Percentiles rank a stretch among this genome's conserved stretches.
Conservation (phyloP, 2,329 filamentous ascomycete genomes). For the Keithomyces neogunnii region DNA sequence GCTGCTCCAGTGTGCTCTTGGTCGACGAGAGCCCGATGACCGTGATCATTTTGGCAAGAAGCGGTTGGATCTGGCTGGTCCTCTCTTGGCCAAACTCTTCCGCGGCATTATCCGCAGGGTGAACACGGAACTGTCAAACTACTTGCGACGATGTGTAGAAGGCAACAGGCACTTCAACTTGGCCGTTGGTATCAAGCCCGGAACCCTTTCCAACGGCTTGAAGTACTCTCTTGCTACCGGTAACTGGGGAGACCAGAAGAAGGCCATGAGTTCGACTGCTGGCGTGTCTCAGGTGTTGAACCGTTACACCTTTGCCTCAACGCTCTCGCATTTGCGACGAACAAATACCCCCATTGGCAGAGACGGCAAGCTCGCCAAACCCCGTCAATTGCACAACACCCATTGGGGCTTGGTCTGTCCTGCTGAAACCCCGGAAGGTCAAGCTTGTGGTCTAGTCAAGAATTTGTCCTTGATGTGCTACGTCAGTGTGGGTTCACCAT, state of each 20-base stretch:
- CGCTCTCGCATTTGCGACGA: constrained; percentile 88
- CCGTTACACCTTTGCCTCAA: constrained; percentile 94
- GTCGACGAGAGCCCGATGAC: constrained; percentile 88
- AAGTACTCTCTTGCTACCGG: constrained; percentile 97
- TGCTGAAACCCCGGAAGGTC: constrained; percentile 94
- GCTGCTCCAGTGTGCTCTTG: constrained; percentile 85
- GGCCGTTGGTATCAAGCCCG: constrained; percentile 81
- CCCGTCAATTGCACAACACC: constrained; percentile 94
- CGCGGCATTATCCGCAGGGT: constrained; percentile 84
- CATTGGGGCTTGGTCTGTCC: constrained; percentile 98
- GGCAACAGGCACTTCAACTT: constrained; percentile 83
- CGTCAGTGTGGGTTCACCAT: constrained; percentile 88
- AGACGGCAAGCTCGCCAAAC: constrained; percentile 97
- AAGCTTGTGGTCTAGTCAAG: constrained; percentile 97
- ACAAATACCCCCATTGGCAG: constrained; percentile 97
- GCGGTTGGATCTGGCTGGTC: constrained; percentile 88
- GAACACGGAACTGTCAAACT: constrained; percentile 82
- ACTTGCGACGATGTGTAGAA: constrained; percentile 88
- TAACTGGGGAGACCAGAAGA: constrained; percentile 99
- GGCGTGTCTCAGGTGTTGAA: constrained; percentile 98
- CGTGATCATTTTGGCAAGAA: constrained; percentile 99
- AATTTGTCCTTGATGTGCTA: constrained; percentile 98
- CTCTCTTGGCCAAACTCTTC: constrained; percentile 93
- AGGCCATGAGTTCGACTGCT: constrained; percentile 86
- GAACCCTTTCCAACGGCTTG: constrained; percentile 83